Conservation (phyloP, 352 stramenopile species). For the Pythium guiyangense region DNA sequence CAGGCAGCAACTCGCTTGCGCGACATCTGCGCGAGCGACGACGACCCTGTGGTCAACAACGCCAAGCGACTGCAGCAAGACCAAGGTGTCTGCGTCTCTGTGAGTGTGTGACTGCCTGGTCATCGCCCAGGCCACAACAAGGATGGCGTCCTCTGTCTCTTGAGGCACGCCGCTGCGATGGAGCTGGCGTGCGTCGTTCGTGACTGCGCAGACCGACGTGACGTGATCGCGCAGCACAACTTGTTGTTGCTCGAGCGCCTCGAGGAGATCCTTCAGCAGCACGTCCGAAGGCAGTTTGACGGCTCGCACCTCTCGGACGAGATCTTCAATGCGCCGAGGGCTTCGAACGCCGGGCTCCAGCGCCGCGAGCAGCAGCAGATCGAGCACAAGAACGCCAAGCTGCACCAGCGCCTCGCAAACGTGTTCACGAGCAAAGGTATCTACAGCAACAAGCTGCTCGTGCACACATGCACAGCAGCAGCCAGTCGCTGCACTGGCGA, state of each 20-base stretch:
- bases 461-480: constrained; percentile 5
- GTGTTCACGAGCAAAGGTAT: constrained; percentile 23
- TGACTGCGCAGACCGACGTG: constrained; percentile 30
- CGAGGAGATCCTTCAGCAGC: constrained; percentile 44
- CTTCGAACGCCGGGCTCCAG: constrained; percentile 26
- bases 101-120: too few relatives aligned
- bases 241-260: constrained; percentile 37
- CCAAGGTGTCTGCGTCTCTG: constrained; percentile 24
- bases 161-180: too few relatives aligned
- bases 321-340: constrained; percentile 30
- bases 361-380: constrained; percentile 42
- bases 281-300: constrained; percentile 55
- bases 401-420: constrained; percentile 30
- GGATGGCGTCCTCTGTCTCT: too few relatives aligned
- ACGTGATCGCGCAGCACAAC: constrained; percentile 49
- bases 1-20: constrained; percentile 31
- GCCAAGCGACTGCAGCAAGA: constrained; percentile 52
- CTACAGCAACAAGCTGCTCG: constrained; percentile 42
- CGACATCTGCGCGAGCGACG: constrained; percentile 23
- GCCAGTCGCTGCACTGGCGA: constrained; percentile 5
- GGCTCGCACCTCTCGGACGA: constrained; percentile 46
- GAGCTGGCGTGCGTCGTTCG: too few relatives aligned
- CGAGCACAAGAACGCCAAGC: constrained; percentile 38
- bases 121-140: background rate
- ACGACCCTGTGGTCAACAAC: constrained; percentile 34